Evolutionary conservation across 164 flowering plant species (phyloP).

Genomic region (Piper longum): DNA sequence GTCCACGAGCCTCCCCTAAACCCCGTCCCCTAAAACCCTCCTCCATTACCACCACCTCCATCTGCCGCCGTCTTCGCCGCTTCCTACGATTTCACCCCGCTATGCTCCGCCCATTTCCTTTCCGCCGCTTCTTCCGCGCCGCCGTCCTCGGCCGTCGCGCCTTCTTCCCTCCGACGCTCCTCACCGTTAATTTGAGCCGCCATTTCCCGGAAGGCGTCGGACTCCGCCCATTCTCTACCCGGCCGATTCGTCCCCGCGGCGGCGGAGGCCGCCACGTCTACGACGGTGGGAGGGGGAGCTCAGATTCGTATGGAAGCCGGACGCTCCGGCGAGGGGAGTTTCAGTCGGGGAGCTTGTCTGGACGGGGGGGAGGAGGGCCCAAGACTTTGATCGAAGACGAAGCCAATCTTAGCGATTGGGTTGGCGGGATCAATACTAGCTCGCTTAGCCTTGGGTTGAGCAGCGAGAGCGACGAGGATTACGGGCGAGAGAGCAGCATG

Average conservation of each 20-base stretch:
- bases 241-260: background rate
- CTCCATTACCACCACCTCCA: too few relatives aligned
- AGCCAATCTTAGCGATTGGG: conserved; percentile 10
- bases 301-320: background rate
- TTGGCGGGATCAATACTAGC: conserved; percentile 3
- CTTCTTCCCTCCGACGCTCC: background rate
- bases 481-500: conserved; percentile 1
- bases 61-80: too few relatives aligned
- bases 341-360: conserved; percentile 2
- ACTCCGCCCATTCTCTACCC: background rate
- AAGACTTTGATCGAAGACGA: conserved; percentile 10
- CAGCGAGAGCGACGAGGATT: conserved; percentile 1
- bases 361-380: background rate
- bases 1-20: too few relatives aligned
- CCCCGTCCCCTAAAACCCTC: too few relatives aligned
- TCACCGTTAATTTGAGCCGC: background rate
- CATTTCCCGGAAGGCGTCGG: background rate
- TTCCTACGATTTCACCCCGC: background rate
- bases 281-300: background rate
- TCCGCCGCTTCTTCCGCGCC: background rate
- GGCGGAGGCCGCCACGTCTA: background rate
- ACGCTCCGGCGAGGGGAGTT: conserved; percentile 1
- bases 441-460: background rate
- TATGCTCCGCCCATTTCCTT: background rate
- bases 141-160: background rate